Base-by-base conservation (phyloP, 352 stramenopile genomes). In the Pelagophyceae sp. region DNA sequence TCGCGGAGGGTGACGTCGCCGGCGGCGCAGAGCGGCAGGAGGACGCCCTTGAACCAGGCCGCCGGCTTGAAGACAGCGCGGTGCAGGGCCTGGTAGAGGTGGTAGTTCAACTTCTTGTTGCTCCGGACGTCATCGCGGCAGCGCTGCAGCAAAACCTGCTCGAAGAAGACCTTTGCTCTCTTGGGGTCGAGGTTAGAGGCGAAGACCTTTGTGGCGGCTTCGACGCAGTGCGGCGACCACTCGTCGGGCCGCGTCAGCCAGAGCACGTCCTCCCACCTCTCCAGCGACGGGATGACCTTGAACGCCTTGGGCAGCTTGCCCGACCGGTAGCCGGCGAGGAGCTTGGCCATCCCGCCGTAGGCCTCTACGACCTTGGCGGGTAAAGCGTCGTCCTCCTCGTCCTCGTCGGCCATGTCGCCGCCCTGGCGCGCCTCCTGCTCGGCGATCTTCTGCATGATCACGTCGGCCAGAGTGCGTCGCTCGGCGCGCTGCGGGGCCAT, bases 231-330 rank as follows among this genome's bases (percentile, higher is more conserved):
- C n/a, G 95, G 94, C 17, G 96, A 98, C 96, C 96, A 99, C 80
- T 93, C 90, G 78, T 99, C 95, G 1, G 96, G 96, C 75, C 87
- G 90, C 33, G 96, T 99, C 60, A 99, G 87, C 88, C 95, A 99
- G 77, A 99, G 82, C 29, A 95, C 85, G 80, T 96, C 95, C 80
- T 99, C 97, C 97, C 97, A 99, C 85, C 99, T 98, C 78, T 88
- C 94, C 67, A 99, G 82, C 33, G 92, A 96, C 31, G 97, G 97
- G 77, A 99, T 97, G 45, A 99, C 96, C 87, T 99, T 99, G 87
- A 99, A 99, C 27, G 96, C 96, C 87, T 99, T 99, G 6, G 97
- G 96, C 58, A 99, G 85, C 83, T 99, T 99, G 67, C 96, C 97
- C 2, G 93, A 94, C 63, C 93, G 98, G 87, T 99, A 99, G 35